Base-by-base conservation (phyloP, 371 early-diverging fungal species). In the Mortierella sp. region DNA sequence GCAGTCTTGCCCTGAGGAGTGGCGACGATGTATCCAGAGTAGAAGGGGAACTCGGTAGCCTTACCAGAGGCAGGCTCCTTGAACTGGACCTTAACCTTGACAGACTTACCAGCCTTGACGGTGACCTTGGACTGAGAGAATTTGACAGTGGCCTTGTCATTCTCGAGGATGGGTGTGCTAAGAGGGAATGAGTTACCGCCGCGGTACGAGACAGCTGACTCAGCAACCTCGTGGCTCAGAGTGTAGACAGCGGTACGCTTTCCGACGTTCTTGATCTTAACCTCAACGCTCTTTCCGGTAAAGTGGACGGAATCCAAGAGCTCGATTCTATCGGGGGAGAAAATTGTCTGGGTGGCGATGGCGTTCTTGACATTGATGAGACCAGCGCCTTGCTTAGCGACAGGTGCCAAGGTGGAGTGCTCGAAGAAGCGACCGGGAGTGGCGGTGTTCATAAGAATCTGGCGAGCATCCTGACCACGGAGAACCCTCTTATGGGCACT, bases 331-430 rank as follows among this genome's bases (percentile, higher is more conserved):
- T 90, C 86, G 4, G 95, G 95, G 0, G 75, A 64, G 40, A 93
- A 76, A 22, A 76, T 34, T 2, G 90, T 66, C 28, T 62, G 42
- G 35, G 83, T 83, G 0, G 89, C 65, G 58, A 93, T 73, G 8
- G 93, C 89, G 45, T 87, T 81, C 70, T 86, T 86, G 35, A 88
- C 78, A 74, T 94, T 86, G 57, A 95, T 85, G 2, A 94, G 83
- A 15, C 95, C 95, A 42, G 53, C 58, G n/a, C 96, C 96, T 76
- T 94, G 92, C 66, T 83, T 83, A 59, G 89, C 87, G 1, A 87
- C 84, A 0, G 89, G 84, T 12, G 88, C 85, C 42, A 65, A 35
- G 1, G 28, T 70, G 23, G 64, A 73, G 72, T 3, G 86, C 85
- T 81, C 90, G 70, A 10, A 85, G 63, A 56, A 82, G 28, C 51